A percentile compares a stretch with the other conserved stretches of the same genome.
phyloP scores from a whole-genome alignment of 768 basidiomycete genomes.

The Dioszegia aurantiaca region DNA sequence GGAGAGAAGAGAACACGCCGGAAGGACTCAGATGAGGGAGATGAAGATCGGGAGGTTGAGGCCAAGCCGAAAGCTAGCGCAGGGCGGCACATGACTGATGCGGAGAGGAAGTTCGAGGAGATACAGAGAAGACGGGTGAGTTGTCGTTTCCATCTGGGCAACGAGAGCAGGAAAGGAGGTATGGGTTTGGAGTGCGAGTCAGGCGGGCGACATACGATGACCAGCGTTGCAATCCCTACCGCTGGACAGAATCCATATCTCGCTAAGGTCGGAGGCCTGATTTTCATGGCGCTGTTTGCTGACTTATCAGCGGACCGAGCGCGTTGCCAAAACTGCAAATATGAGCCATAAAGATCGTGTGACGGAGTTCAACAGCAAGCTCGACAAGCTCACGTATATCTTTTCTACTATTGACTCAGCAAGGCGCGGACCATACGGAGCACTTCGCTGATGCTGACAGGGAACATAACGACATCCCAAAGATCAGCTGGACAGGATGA shows the following conservation, averaged over 20 bases:
- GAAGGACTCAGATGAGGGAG: constrained; percentile 5
- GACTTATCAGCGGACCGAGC: constrained; percentile 39
- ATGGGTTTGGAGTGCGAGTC: too few species aligned
- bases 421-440: background rate
- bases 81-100: constrained; percentile 45
- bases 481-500: constrained; percentile 32
- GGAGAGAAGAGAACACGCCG: constrained; percentile 13
- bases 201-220: too few species aligned
- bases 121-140: constrained; percentile 48
- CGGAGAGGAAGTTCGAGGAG: constrained; percentile 50
- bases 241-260: too few species aligned
- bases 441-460: constrained; percentile 21
- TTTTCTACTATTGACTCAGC: background rate
- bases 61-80: background rate
- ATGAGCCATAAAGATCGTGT: constrained; percentile 51
- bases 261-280: too few species aligned
- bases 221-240: too few species aligned
- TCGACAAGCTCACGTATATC: constrained; percentile 46
- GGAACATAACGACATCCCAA: constrained; percentile 52
- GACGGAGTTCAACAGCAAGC: constrained; percentile 44
- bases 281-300: too few species aligned
- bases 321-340: constrained; percentile 40
- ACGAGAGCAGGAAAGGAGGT: too few species aligned
- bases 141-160: too few species aligned
- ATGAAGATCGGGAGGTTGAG: constrained; percentile 6